These are phyloP conservation scores for Umbelopsis sp. DNA, from an alignment of 192 early-diverging fungal species.

Conservation along the genomic window DNA sequence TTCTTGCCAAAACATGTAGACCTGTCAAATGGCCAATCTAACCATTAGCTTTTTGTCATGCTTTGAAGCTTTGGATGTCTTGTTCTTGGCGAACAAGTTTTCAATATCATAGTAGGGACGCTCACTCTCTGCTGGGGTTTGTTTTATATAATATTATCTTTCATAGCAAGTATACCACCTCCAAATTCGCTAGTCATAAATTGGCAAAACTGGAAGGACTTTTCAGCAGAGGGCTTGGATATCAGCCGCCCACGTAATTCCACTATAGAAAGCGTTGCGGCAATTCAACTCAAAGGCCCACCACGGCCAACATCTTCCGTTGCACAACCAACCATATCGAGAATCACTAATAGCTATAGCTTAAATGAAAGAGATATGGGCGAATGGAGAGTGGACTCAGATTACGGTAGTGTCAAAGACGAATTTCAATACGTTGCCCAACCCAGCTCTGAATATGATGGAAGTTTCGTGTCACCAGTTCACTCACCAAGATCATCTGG, in stretches of 20 bases:
- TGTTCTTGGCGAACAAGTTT: constrained; percentile 41
- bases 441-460: constrained; percentile 12
- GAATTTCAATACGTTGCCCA: not conserved
- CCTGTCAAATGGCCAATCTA: not conserved
- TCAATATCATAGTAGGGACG: constrained; percentile 53
- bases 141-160: constrained; percentile 53
- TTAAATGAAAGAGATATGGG: not conserved
- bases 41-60: not conserved
- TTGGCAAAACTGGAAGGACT: constrained; percentile 39
- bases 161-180: constrained; percentile 18
- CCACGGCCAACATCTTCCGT: not conserved
- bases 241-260: not conserved
- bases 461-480: not conserved
- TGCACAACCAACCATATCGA: not conserved
- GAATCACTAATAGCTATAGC: not conserved
- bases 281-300: constrained; percentile 3
- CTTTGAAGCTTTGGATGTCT: constrained; percentile 54
- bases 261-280: not conserved
- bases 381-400: constrained; percentile 9
- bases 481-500: not conserved
- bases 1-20: not conserved
- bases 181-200: constrained; percentile 26
- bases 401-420: constrained; percentile 15
- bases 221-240: constrained; percentile 32
- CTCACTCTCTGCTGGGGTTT: constrained; percentile 52